Base-by-base conservation (phyloP, 2,329 filamentous ascomycete genomes). In the Byssoonygena ceratinophila region DNA sequence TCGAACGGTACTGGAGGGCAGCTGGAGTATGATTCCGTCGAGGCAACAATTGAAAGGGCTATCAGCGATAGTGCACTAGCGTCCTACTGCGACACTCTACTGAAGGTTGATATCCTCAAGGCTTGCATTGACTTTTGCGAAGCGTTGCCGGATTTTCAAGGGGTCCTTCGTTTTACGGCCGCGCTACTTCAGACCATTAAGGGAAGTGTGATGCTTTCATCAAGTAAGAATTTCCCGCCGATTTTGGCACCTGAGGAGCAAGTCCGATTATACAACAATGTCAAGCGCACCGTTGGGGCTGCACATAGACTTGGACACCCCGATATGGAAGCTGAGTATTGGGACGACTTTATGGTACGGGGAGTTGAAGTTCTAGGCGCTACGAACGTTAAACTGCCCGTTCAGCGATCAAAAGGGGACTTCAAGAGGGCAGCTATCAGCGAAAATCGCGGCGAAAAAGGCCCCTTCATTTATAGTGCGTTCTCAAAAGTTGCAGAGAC, bases 401-500 rank as follows among this genome's bases (percentile, higher is more conserved):
- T 87, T 48, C 76, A 83, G 4, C 85, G 89, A 61, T 73, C 70
- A 16, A 74, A 70, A 53, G 71, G 68, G 34, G 77, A 80, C 55
- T 63, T 80, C 36, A 70, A 74, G 43, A 66, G 71, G 8, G 69
- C 69, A 11, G 67, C 67, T 9, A 64, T 65, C 6, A 64, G 65
- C 39, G 65, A 72, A 37, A 70, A 70, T 49, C 62, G 68, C 53
- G 47, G 46, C 7, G 44, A 41, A 7, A 53, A 49, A 49, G 88
- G 92, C 56, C 92, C 92, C 0, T 95, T 98, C 60, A 86, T 98
- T 53, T 94, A 97, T 65, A 96, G 96, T 62, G 88, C 92, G 0
- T 97, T 96, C 62, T 71, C 89, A 18, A 88, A 89, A 67, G 64
- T 83, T 48, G 76, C 77, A 22, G 73, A 72, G 16, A 71, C 67